Base-by-base conservation (phyloP, 1,284 basidiomycete species). In the Paramarasmius palmivorus region DNA sequence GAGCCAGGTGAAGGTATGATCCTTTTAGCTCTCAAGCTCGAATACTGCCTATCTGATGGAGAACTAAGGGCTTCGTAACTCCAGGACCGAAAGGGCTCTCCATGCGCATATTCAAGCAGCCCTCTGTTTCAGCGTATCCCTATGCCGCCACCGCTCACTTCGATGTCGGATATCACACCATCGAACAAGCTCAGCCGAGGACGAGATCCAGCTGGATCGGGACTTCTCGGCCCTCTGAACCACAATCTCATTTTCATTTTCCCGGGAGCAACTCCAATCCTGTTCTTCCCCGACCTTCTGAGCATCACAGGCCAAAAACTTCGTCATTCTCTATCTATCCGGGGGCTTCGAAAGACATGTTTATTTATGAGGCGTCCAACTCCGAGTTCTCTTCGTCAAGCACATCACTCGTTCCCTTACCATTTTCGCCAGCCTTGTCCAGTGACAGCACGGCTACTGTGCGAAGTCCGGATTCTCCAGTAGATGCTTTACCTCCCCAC, bases 361-460 rank as follows among this genome's bases (percentile, higher is more conserved):
- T 74, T 67, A 71, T 85, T 55, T 85, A 86, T 62, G 80, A 84
- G 39, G 81, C 82, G 63, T 79, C 78, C 20, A 69, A 67, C 12
- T 72, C 78, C 0, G 76, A 79, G 19, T 76, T 77, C 53, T 70
- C 68, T 44, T 65, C 69, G 10, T 72, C 69, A 55, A 75, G 63
- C 6, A 55, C 60, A 3, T 64, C 66, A 1, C 59, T 65, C 32
- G 57, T 67, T 3, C 63, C 71, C 1, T 67, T 71, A 49, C 76
- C 76, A 25, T 71, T 71, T 54, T 81, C 82, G 14, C 73, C 82
- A 2, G 69, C 74, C 15, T 71, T 79, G 44, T 79, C 82, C 1
- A 75, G 70, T 5, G 80, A 81, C 53, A 83, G 79, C 54, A 72
- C 73, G 7, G 64, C 73, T n/a, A 74, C 80, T 10, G 55, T 73